A percentile compares a stretch with the other conserved stretches of the same genome.
These are phyloP conservation scores for Claviceps humidiphila DNA, from an alignment of 2,329 filamentous ascomycete species.

Conservation along the genomic window DNA sequence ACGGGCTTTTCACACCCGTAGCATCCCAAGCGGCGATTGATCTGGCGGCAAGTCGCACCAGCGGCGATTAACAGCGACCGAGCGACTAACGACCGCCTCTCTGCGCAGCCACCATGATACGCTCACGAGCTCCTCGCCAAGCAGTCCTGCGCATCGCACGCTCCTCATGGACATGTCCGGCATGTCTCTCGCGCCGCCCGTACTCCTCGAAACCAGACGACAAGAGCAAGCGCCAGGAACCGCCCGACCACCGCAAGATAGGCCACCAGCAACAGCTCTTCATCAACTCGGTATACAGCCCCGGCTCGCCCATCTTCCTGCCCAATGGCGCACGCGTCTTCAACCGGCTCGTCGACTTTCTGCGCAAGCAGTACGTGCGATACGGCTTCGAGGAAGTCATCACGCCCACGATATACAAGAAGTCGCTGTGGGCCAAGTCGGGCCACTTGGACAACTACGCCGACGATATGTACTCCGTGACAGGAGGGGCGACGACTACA, in stretches of 20 bases:
- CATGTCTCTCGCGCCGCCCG: conserved; percentile 16
- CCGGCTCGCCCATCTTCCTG: conserved; percentile 73
- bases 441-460: conserved; percentile 84
- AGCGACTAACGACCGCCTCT: background rate
- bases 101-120: conserved; percentile 15
- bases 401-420: conserved; percentile 84
- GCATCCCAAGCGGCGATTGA: too few relatives aligned
- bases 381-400: conserved; percentile 85
- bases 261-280: conserved; percentile 61
- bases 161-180: conserved; percentile 19
- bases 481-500: conserved; percentile 23
- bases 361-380: conserved; percentile 69
- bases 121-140: conserved; percentile 12
- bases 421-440: conserved; percentile 71
- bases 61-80: background rate
- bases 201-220: conserved; percentile 14
- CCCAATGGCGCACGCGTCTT: conserved; percentile 73
- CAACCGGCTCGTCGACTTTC: conserved; percentile 68
- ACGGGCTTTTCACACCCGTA: too few relatives aligned
- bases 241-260: conserved; percentile 46
- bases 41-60: too few relatives aligned
- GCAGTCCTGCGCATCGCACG: conserved; percentile 6
- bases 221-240: conserved; percentile 15
- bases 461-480: conserved; percentile 83
- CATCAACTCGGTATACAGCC: conserved; percentile 65